These are phyloP conservation scores for Bipolaris bicolor DNA, from an alignment of 2,329 filamentous ascomycete genomes.

Conservation along the genomic window DNA sequence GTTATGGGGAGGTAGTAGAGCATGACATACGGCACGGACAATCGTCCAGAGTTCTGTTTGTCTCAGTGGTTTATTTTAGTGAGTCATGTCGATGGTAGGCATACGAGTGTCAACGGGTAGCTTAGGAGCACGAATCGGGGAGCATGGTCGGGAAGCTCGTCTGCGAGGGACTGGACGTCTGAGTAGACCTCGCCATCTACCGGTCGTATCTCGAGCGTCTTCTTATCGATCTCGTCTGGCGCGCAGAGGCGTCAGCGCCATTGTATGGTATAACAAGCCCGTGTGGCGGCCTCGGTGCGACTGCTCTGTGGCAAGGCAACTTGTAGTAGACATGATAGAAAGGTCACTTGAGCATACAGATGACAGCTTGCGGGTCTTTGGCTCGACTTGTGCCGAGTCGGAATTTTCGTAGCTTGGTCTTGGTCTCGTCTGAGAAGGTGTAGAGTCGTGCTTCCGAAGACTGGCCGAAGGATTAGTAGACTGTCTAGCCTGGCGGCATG, in stretches of 20 bases:
- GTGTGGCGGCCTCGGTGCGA: background rate
- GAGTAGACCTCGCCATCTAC: conserved; percentile 83
- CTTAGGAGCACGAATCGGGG: conserved; percentile 89
- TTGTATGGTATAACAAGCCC: conserved; percentile 1
- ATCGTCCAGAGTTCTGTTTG: conserved; percentile 74
- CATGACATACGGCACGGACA: conserved; percentile 91
- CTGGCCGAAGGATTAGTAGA: conserved; percentile 34
- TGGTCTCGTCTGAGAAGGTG: conserved; percentile 89
- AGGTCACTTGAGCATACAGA: conserved; percentile 69
- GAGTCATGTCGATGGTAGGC: conserved; percentile 28
- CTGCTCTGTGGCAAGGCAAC: background rate
- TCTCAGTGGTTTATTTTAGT: conserved; percentile 10
- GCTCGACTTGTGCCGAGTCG: conserved; percentile 87
- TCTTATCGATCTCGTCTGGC: conserved; percentile 86
- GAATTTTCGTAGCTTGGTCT: conserved; percentile 91
- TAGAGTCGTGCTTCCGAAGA: conserved; percentile 88
- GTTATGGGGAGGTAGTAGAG: conserved; percentile 94
- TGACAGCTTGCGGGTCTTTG: conserved; percentile 85
- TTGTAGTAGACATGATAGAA: conserved; percentile 5
- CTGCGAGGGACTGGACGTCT: conserved; percentile 77
- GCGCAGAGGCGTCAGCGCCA: conserved; percentile 38
- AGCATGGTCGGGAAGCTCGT: conserved; percentile 90
- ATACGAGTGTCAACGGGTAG: conserved; percentile 85
- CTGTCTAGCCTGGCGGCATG: background rate
- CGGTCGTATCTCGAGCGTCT: conserved; percentile 85